Evolutionary conservation across 2,329 filamentous ascomycete species (phyloP).

Genomic region (Epichloe sibirici): DNA sequence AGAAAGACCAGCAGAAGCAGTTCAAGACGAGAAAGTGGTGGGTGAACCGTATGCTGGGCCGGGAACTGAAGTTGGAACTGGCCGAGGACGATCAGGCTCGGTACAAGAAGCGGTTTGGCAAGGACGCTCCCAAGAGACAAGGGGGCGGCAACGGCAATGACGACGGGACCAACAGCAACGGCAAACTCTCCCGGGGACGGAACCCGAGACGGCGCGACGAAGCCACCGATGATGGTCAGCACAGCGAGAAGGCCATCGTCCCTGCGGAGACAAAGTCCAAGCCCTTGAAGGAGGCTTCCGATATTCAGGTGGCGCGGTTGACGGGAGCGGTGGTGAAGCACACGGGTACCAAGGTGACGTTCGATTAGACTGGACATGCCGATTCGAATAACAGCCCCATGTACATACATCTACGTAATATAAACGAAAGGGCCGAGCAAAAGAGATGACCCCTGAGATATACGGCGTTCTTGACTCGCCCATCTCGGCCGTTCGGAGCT

Average conservation of each 20-base stretch:
- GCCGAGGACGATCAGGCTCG: constrained; percentile 81
- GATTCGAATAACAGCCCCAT: neutral
- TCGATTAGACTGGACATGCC: constrained; percentile 42
- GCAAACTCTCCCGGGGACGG: constrained; percentile 22
- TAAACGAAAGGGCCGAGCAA: too few relatives aligned
- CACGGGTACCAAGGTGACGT: constrained; percentile 70
- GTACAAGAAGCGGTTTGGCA: constrained; percentile 90
- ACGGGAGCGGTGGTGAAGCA: constrained; percentile 69
- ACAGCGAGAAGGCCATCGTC: neutral
- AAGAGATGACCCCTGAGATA: too few relatives aligned
- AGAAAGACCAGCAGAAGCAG: constrained; percentile 32
- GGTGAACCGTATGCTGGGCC: constrained; percentile 72
- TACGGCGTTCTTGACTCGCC: too few relatives aligned
- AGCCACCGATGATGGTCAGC: constrained; percentile 13
- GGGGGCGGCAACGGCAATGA: constrained; percentile 8
- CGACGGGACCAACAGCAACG: constrained; percentile 15
- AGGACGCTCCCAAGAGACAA: constrained; percentile 41
- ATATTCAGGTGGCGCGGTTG: constrained; percentile 46
- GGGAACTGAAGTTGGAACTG: constrained; percentile 77
- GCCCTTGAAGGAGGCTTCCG: constrained; percentile 30
- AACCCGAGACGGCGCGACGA: constrained; percentile 23
- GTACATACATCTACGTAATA: neutral
- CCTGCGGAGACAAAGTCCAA: constrained; percentile 15
- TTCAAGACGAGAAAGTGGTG: constrained; percentile 61
- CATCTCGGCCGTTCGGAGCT: too few relatives aligned